Conservation (phyloP, 177 flowering plant species). For the Vitis hybrid region DNA sequence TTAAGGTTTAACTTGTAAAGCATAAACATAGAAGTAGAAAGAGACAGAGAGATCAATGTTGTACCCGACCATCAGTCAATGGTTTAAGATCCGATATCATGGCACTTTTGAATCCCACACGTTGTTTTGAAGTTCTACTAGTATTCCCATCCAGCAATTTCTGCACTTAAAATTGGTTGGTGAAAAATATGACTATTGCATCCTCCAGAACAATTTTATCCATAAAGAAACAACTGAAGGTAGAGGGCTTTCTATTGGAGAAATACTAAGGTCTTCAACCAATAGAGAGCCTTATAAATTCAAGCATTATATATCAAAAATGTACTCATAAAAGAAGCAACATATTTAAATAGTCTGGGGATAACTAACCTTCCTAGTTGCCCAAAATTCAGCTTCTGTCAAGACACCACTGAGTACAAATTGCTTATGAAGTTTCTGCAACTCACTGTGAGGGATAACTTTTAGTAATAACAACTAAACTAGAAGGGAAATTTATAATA, state of each 20-base stretch:
- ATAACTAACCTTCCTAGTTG: conserved; percentile 74
- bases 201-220: neutral
- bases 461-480: conserved; percentile 11
- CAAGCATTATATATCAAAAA: neutral
- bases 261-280: neutral
- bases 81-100: conserved; percentile 84
- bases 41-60: conserved; percentile 11
- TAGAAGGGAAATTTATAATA: neutral
- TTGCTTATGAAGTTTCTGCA: conserved; percentile 92
- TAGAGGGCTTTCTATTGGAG: neutral
- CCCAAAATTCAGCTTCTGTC: conserved; percentile 98
- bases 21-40: neutral
- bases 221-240: neutral
- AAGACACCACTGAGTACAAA: conserved; percentile 70
- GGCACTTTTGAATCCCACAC: conserved; percentile 79
- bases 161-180: conserved; percentile 42
- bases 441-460: conserved; percentile 53
- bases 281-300: neutral
- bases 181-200: neutral
- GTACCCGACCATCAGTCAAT: conserved; percentile 88
- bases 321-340: neutral
- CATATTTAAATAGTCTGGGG: neutral
- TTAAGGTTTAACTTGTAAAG: neutral
- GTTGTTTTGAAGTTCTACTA: conserved; percentile 54
- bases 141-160: conserved; percentile 60